A percentile compares a stretch with the other conserved stretches of the same genome.
Evolutionary conservation across 192 early-diverging fungal genomes (phyloP).

Genomic region (Coemansia sp.): DNA sequence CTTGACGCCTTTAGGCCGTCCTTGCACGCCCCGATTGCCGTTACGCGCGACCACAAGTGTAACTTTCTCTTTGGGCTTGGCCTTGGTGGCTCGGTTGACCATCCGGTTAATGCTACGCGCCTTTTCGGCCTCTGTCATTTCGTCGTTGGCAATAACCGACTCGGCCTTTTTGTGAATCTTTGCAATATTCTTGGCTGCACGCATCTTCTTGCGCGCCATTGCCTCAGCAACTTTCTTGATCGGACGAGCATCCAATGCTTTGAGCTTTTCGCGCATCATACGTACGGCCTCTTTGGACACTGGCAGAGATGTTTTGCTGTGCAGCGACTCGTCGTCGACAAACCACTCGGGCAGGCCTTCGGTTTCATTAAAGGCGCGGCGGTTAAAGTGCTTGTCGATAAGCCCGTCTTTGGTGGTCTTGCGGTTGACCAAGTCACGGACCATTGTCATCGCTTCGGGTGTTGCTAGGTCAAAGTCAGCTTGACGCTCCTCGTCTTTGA

Average conservation of each 20-base stretch:
- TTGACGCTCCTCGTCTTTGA: conserved; percentile 52
- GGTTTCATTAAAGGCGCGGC: conserved; percentile 84
- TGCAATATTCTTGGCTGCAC: conserved; percentile 69
- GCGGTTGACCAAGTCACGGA: conserved; percentile 77
- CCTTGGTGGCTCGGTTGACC: conserved; percentile 78
- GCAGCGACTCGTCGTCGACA: conserved; percentile 83
- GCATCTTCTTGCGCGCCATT: conserved; percentile 93
- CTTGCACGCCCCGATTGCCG: conserved; percentile 76
- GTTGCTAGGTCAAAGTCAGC: conserved; percentile 75
- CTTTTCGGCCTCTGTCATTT: conserved; percentile 89
- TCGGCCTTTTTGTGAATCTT: conserved; percentile 89
- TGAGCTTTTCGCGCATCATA: conserved; percentile 76
- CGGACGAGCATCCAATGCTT: conserved; percentile 91
- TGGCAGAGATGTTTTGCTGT: conserved; percentile 87
- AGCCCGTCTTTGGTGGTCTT: conserved; percentile 76
- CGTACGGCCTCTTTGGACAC: conserved; percentile 97
- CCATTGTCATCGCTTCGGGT: conserved; percentile 87
- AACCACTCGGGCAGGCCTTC: conserved; percentile 90
- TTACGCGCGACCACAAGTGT: conserved; percentile 91
- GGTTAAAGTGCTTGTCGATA: conserved; percentile 91
- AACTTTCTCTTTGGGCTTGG: conserved; percentile 72
- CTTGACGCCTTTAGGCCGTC: conserved; percentile 96
- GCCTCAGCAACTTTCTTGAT: conserved; percentile 99
- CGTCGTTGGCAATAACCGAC: conserved; percentile 79
- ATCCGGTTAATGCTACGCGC: conserved; percentile 77